Evolutionary conservation across 192 early-diverging fungal genomes (phyloP).

Genomic region (Powellomyces hirtus): DNA sequence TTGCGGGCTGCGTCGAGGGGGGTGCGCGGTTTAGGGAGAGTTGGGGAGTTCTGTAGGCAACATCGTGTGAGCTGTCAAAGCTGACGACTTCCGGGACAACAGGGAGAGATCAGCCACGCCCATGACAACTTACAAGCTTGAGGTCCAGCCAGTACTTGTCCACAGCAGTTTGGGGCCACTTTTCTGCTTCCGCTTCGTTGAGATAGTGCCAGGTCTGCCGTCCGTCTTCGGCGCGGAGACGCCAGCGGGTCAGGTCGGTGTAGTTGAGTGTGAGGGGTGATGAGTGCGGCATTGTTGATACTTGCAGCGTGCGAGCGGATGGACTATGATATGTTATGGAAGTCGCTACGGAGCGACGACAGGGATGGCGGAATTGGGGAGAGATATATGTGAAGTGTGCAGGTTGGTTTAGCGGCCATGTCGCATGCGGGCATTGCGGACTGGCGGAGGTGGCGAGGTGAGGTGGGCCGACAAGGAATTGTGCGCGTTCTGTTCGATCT

Average conservation of each 20-base stretch:
- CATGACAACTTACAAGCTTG: slow-evolving; percentile 18
- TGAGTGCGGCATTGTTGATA: neutral
- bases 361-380: too few species aligned
- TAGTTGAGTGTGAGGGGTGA: neutral
- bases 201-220: slow-evolving; percentile 92
- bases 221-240: slow-evolving; percentile 80
- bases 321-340: too few species aligned
- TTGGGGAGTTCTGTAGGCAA: slow-evolving; percentile 43
- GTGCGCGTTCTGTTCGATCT: too few species aligned
- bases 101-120: too few species aligned
- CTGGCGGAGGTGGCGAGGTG: too few species aligned
- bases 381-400: too few species aligned
- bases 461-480: too few species aligned
- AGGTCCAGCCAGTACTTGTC: slow-evolving; percentile 91
- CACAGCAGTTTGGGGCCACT: slow-evolving; percentile 71
- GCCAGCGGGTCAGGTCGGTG: slow-evolving; percentile 85
- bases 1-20: slow-evolving; percentile 82
- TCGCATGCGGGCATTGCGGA: too few species aligned
- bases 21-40: slow-evolving; percentile 58
- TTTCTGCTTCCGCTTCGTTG: slow-evolving; percentile 27
- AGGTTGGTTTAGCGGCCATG: too few species aligned
- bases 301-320: too few species aligned
- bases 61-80: too few species aligned
- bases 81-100: neutral
- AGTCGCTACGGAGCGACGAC: too few species aligned